Percentiles rank a stretch among this genome's conserved stretches.
These are phyloP conservation scores for Phanerodontia chrysosporium DNA, from an alignment of 768 basidiomycete species.

Conservation along the genomic window DNA sequence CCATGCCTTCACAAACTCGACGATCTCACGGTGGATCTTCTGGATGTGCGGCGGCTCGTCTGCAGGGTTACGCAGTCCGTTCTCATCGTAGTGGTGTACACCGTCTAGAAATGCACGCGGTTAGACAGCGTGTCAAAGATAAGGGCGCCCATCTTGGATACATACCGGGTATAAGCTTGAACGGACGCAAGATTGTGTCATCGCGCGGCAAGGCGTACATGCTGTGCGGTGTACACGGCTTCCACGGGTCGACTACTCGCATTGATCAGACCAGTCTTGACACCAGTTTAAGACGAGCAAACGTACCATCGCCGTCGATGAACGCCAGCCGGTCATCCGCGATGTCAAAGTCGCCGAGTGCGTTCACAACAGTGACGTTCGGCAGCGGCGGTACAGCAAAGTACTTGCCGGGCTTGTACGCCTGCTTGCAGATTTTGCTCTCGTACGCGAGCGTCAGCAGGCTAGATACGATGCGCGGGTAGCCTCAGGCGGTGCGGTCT, in stretches of 20 bases:
- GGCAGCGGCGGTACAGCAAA: conserved; percentile 70
- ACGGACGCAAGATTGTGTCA: conserved; percentile 73
- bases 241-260: conserved; percentile 82
- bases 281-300: neutral
- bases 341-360: conserved; percentile 79
- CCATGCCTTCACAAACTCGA: conserved; percentile 79
- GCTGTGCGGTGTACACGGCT: conserved; percentile 81
- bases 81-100: conserved; percentile 76
- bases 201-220: conserved; percentile 60
- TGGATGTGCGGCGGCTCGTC: conserved; percentile 76
- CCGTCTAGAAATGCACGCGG: conserved; percentile 38
- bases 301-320: conserved; percentile 77
- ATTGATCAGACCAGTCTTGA: neutral
- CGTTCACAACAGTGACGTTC: conserved; percentile 80
- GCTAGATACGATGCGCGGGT: conserved; percentile 77
- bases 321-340: conserved; percentile 80
- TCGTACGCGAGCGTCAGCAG: conserved; percentile 70
- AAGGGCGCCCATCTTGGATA: too few relatives aligned
- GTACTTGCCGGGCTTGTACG: conserved; percentile 73
- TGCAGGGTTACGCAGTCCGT: conserved; percentile 56
- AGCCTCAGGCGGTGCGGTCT: conserved; percentile 68
- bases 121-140: neutral
- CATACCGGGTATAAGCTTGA: conserved; percentile 88
- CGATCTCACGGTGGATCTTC: conserved; percentile 76
- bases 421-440: conserved; percentile 66